Evolutionary conservation across 2,329 filamentous ascomycete species (phyloP).

Genomic region (Xylariaceae sp.): DNA sequence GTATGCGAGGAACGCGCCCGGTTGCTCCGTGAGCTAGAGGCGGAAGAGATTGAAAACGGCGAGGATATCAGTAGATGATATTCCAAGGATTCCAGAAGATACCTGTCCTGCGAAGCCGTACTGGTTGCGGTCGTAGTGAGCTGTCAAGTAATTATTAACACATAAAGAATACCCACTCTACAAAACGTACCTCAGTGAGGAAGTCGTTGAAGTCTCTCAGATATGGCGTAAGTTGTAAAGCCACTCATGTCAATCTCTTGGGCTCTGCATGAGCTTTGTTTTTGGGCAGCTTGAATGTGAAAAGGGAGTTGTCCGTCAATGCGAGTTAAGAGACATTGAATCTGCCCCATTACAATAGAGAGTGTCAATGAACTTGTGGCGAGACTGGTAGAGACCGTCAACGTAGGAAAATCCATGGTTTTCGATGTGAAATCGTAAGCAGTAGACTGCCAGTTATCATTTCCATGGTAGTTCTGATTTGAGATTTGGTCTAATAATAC

Average conservation of each 20-base stretch:
- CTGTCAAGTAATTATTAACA: background rate
- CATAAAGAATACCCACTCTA: background rate
- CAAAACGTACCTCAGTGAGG: background rate
- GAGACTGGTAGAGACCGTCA: background rate
- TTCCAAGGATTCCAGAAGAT: constrained; percentile 17
- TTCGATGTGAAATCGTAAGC: background rate
- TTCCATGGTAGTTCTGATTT: background rate
- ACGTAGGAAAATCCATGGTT: too few species aligned
- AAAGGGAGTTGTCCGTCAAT: too few species aligned
- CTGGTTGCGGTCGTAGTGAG: background rate
- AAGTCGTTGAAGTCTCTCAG: background rate
- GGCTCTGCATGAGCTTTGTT: too few species aligned
- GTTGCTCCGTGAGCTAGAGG: constrained; percentile 40
- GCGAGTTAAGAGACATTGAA: too few species aligned
- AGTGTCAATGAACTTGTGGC: background rate
- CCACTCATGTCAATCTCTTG: too few species aligned
- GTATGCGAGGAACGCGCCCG: constrained; percentile 41
- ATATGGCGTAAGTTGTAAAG: background rate
- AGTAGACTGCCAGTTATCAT: background rate
- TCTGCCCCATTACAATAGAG: background rate
- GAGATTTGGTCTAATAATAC: constrained; percentile 27
- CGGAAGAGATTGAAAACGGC: constrained; percentile 39
- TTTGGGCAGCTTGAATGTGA: too few species aligned
- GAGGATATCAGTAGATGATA: constrained; percentile 28
- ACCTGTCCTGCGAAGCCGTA: background rate